Base-by-base conservation (phyloP, 495 filamentous ascomycete species). In the Penicillium cataractarum region DNA sequence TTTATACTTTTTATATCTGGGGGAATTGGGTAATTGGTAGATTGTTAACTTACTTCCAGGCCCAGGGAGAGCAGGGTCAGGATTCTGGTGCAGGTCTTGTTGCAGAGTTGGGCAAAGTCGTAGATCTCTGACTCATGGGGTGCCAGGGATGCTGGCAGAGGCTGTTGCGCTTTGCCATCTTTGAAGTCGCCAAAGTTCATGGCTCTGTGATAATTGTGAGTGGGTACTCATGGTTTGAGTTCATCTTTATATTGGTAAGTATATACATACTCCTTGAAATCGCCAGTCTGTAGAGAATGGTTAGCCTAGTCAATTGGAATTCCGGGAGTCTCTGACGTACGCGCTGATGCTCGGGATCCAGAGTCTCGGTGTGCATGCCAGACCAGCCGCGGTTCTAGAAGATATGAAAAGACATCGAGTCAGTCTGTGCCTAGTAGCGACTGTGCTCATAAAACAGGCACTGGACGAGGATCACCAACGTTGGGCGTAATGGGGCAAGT, bases 181-280 rank as follows among this genome's bases (percentile, higher is more conserved):
- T 77, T 49, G 75, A 93, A 96, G 74, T 90, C 85, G 68, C 90
- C 91, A 54, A 99, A 88, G 77, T 99, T 99, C 82, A 99, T 91
- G 48, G 89, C 92, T 82, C 93, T 96, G 64, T 96, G 64, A 55
- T 60, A n/a, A 24, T 37, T 53, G 33, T 61, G 40, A 59, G 50
- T 55, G 50, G 44, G 56, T 44, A 39, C 12, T 57, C 2, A 19
- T 52, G 26, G 2, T 27, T 8, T 9, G 27, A 32, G 27, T 2
- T 9, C 24, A 19, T 2, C 19, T 19, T 52, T 24, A n/a, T n/a
- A n/a, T n/a, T n/a, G n/a, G n/a, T n/a, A n/a, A n/a, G n/a, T n/a
- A n/a, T n/a, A n/a, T n/a, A 13, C 65, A 15, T 79, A 96, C 93
- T 97, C 93, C 82, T 97, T 97, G 70, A 93, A 92, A 67, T 98